phyloP scores from a whole-genome alignment of 1,284 basidiomycete species.

The Tilletia horrida region DNA sequence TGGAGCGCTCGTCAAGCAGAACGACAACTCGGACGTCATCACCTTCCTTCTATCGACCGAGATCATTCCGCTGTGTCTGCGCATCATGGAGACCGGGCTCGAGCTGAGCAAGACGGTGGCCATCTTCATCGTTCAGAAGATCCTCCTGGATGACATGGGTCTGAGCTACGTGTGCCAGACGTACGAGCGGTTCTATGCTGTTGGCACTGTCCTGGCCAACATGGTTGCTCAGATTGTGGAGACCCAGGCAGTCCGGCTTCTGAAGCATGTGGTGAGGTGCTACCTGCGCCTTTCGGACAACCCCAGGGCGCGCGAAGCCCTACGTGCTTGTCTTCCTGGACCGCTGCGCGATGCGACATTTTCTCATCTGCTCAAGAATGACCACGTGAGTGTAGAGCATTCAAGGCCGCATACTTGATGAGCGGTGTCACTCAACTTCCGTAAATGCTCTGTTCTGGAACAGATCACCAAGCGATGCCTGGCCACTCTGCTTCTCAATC shows the following conservation, averaged over 20 bases:
- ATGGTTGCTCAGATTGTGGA: constrained; percentile 83
- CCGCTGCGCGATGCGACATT: constrained; percentile 94
- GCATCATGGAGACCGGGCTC: constrained; percentile 99
- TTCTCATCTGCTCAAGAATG: constrained; percentile 69
- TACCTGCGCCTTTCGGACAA: constrained; percentile 96
- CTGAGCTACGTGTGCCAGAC: constrained; percentile 99
- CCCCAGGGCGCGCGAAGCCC: constrained; percentile 88
- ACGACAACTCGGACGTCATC: constrained; percentile 97
- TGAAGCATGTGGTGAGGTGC: constrained; percentile 98
- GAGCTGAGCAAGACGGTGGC: constrained; percentile 99
- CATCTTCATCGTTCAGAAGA: constrained; percentile 99
- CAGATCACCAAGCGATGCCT: constrained; percentile 68
- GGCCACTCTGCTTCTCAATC: constrained; percentile 87
- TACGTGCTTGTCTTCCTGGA: constrained; percentile 94
- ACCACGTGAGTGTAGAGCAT: constrained; percentile 49
- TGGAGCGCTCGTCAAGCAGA: constrained; percentile 89
- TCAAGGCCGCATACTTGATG: not conserved
- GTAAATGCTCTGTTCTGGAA: not conserved
- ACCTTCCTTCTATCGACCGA: constrained; percentile 98
- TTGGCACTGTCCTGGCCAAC: constrained; percentile 95
- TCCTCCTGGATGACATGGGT: constrained; percentile 94
- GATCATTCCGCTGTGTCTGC: constrained; percentile 96
- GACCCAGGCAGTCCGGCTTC: constrained; percentile 88
- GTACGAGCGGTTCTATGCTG: constrained; percentile 98
- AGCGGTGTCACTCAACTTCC: not conserved